A percentile compares a stretch with the other conserved stretches of the same genome.
Conservation (phyloP, 1,284 basidiomycete genomes). For the Fomitopsis pinicola region DNA sequence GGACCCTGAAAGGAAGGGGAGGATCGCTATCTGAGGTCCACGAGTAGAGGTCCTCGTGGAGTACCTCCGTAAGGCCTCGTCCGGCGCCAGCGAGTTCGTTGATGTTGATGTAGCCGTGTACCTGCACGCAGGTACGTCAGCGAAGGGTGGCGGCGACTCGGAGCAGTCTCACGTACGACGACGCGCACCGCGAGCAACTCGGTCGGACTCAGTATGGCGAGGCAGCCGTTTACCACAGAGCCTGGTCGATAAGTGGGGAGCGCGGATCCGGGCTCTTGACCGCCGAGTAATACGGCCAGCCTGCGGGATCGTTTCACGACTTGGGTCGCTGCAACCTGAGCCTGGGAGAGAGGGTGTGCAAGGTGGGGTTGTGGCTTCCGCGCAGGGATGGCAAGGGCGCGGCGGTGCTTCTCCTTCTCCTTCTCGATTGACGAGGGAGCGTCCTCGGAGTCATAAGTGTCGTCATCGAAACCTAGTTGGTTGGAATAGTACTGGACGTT, state of each 20-base stretch:
- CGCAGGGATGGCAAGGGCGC: neutral
- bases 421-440: neutral
- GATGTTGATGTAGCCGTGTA: slow-evolving; percentile 21
- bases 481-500: slow-evolving; percentile 7
- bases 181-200: slow-evolving; percentile 22
- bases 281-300: slow-evolving; percentile 23
- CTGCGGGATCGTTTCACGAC: slow-evolving; percentile 24
- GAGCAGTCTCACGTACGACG: slow-evolving; percentile 14
- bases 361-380: neutral
- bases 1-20: slow-evolving; percentile 21
- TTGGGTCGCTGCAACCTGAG: neutral
- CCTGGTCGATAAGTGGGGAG: slow-evolving; percentile 21
- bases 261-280: slow-evolving; percentile 18
- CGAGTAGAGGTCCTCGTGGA: slow-evolving; percentile 20
- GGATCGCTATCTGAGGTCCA: slow-evolving; percentile 20
- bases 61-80: slow-evolving; percentile 9
- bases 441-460: slow-evolving; percentile 3
- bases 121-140: slow-evolving; percentile 9
- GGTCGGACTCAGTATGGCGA: slow-evolving; percentile 21
- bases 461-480: slow-evolving; percentile 5
- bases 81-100: slow-evolving; percentile 24
- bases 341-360: slow-evolving; percentile 11
- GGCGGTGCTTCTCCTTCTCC: no score
- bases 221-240: slow-evolving; percentile 21
- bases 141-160: neutral